phyloP scores from a whole-genome alignment of 305 asterid genomes.

The Petunia hybrid region DNA sequence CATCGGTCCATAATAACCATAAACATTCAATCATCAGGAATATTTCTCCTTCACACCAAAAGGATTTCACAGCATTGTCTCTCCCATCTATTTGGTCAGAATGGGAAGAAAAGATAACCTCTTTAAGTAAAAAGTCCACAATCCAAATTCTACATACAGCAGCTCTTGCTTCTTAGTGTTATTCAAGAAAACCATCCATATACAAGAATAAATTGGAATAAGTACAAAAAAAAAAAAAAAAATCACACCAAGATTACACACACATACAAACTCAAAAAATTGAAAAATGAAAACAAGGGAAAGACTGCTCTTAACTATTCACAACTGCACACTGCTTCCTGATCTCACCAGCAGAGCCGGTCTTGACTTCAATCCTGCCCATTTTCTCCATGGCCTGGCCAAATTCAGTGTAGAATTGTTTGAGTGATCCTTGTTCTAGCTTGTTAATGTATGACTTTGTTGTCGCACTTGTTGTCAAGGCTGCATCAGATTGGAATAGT shows the following conservation, averaged over 20 bases:
- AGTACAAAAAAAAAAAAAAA: background rate
- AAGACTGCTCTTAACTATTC: constrained; percentile 39
- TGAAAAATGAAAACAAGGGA: background rate
- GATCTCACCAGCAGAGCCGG: constrained; percentile 66
- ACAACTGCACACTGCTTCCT: constrained; percentile 68
- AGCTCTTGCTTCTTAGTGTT: background rate
- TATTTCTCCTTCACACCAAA: too few relatives aligned
- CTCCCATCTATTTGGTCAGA: too few relatives aligned
- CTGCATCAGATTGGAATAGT: constrained; percentile 69
- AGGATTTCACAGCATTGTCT: too few relatives aligned
- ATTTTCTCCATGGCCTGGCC: constrained; percentile 77
- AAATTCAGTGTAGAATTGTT: constrained; percentile 57
- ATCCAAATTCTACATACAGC: too few relatives aligned
- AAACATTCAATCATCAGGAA: too few relatives aligned
- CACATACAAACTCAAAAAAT: background rate
- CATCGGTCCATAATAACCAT: too few relatives aligned
- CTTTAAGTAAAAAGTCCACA: too few relatives aligned
- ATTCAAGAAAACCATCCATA: background rate
- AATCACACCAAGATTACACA: background rate
- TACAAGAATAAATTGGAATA: background rate
- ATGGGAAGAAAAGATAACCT: too few relatives aligned
- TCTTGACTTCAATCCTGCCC: constrained; percentile 60
- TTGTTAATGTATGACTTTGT: constrained; percentile 51
- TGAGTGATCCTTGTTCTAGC: constrained; percentile 47
- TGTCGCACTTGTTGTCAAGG: constrained; percentile 53